Evolutionary conservation across 1,139 yeast genomes (phyloP).

Genomic region (Cylindricascospora bacillispora): DNA sequence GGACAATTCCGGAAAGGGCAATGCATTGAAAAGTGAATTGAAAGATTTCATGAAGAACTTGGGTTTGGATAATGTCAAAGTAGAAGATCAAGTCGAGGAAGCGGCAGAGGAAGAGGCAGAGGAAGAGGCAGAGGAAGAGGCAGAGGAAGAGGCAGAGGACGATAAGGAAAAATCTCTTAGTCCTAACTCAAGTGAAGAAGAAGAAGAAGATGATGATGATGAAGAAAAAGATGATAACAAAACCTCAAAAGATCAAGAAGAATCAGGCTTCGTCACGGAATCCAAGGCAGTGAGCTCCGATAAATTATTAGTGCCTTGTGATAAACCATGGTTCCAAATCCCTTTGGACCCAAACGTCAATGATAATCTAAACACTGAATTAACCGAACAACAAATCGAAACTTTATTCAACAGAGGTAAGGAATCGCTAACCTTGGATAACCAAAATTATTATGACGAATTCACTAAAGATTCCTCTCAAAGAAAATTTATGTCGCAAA

Average conservation of each 20-base stretch:
- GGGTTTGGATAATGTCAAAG: constrained; percentile 37
- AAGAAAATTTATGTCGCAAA: constrained; percentile 78
- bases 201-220: constrained; percentile 10
- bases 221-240: constrained; percentile 16
- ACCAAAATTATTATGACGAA: constrained; percentile 59
- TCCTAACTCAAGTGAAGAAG: not conserved
- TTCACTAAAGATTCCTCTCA: constrained; percentile 74
- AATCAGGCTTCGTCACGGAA: constrained; percentile 16
- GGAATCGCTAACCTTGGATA: constrained; percentile 54
- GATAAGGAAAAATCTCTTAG: not conserved
- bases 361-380: constrained; percentile 26
- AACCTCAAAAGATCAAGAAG: constrained; percentile 13
- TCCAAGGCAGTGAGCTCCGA: constrained; percentile 28
- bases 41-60: constrained; percentile 53
- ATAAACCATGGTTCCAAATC: constrained; percentile 65
- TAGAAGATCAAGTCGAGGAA: too few relatives aligned
- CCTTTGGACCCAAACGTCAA: constrained; percentile 30
- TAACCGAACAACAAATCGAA: constrained; percentile 40
- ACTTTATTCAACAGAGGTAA: constrained; percentile 57
- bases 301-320: constrained; percentile 47
- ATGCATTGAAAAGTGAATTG: constrained; percentile 44
- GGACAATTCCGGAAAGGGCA: constrained; percentile 31
- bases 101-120: too few relatives aligned
- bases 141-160: too few relatives aligned
- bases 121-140: too few relatives aligned